Evolutionary conservation across 164 flowering plant species (phyloP), one percentile per base, ranked within the genome.

Genomic region (Warburgia ugandensis): DNA sequence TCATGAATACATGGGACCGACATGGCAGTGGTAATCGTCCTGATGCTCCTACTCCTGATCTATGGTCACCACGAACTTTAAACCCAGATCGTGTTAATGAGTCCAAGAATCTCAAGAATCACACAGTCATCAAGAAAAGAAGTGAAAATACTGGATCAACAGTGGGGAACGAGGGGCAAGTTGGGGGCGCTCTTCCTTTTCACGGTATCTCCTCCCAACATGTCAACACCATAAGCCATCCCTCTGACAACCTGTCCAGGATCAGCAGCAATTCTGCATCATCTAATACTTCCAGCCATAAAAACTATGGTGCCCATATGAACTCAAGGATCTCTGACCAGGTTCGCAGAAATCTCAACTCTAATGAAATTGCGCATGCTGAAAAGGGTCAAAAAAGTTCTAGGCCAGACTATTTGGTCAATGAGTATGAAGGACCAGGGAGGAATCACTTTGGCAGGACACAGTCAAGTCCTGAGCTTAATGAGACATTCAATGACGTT

Each of bases 21-120:
- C 97, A 94, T 77, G 90, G 97, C 3, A 77, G 71, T 67, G 94
- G 99, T 19, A 64, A 61, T 45, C 84, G 99, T n/a, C 97, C 96
- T 57, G 97, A 94, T 84, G 92, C 87, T n/a, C 88, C 86, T 30
- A 62, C 47, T 33, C 53, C 50, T 55, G 79, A 76, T 45, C 63
- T 74, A 36, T 50, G 56, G 61, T 55, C 36, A 31, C 55, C 60
- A 49, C 65, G 57, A 46, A 63, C 67, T 45, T 60, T 73, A 49
- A 71, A 62, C 48, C 45, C 58, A 20, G 77, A 73, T 23, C 59
- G 51, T 17, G 27, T 29, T 16, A 64, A 70, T 38, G 72, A 59
- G 13, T 45, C 73, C 58, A 73, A 69, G 21, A 75, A 51, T 62
- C 33, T 38, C 2, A 59, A 45, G 33, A 66, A 58, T 49, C 60